Evolutionary conservation across 2,329 filamentous ascomycete genomes (phyloP).

Genomic region (Colletotrichum somersetense): DNA sequence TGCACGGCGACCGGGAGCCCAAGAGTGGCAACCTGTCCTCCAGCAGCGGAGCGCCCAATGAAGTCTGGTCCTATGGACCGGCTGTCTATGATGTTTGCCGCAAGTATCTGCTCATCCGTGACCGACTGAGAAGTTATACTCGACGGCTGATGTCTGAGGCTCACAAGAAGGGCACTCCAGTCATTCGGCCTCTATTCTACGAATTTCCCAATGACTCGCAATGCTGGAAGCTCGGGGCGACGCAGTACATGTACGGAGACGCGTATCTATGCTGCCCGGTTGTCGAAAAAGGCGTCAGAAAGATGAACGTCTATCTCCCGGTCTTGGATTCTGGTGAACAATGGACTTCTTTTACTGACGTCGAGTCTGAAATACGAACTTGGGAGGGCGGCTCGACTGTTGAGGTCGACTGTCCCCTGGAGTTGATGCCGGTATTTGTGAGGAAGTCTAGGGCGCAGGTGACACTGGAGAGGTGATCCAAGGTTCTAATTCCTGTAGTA

Average conservation of each 20-base stretch:
- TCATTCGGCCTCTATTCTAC: constrained; percentile 74
- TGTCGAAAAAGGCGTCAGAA: constrained; percentile 56
- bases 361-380: not conserved
- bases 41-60: constrained; percentile 67
- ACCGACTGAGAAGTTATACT: constrained; percentile 70
- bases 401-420: constrained; percentile 38
- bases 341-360: too few species aligned
- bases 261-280: constrained; percentile 71
- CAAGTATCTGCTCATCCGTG: constrained; percentile 69
- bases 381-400: constrained; percentile 36
- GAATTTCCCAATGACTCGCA: constrained; percentile 69
- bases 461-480: too few species aligned
- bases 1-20: constrained; percentile 76
- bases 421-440: constrained; percentile 43
- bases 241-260: constrained; percentile 73
- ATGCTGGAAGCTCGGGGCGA: constrained; percentile 66
- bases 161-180: constrained; percentile 68
- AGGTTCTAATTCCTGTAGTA: too few species aligned
- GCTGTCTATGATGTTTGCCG: constrained; percentile 71
- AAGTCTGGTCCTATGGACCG: constrained; percentile 75
- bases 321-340: too few species aligned
- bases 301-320: constrained; percentile 67
- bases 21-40: constrained; percentile 51
- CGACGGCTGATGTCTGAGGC: constrained; percentile 70
- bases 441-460: not conserved